Base-by-base conservation (phyloP, 2,329 filamentous ascomycete genomes). In the Thermoascus crustaceus region DNA sequence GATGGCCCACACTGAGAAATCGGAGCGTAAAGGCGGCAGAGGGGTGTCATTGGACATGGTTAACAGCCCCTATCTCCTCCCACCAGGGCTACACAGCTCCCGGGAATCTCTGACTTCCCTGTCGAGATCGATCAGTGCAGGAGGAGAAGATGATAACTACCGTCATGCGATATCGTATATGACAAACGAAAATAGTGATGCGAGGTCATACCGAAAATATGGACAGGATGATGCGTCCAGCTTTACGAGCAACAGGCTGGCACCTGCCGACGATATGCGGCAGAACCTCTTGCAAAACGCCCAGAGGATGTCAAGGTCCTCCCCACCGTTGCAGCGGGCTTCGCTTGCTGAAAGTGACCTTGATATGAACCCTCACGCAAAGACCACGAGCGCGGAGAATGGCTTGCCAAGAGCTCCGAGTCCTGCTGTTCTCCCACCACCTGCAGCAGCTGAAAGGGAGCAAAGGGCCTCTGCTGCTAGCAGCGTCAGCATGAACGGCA, bases 81-180 rank as follows among this genome's bases (percentile, higher is more conserved):
- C 91, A 4, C 84, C 85, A 1, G 79, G 77, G 36, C 55, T 89
- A 13, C 78, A 91, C 26, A 72, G 76, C 52, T 95, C 89, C 1
- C 76, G 78, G 29, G 87, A 94, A 47, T 95, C 89, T 4, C 70
- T 96, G 43, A 80, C 88, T 58, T 93, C 87, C 2, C 69, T 96
- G 45, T 84, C 87, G 17, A 79, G 82, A 35, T 82, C 80, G 2
- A 73, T 89, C 30, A 73, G 78, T 38, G 74, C 78, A 46, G n/a
- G n/a, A n/a, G n/a, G n/a, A n/a, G 75, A 80, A 35, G 82, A 93
- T 50, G 89, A 95, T 58, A 89, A 87, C 22, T 96, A 95, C 63
- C 78, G 85, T 33, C 72, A 70, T 0, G 72, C 76, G 10, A 61
- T 53, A 5, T 64, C 67, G 21, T 80, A 83, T 53, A 64, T 76